These are phyloP conservation scores for Isabelozyma rhagii DNA, from an alignment of 805 yeast genomes.

Conservation along the genomic window DNA sequence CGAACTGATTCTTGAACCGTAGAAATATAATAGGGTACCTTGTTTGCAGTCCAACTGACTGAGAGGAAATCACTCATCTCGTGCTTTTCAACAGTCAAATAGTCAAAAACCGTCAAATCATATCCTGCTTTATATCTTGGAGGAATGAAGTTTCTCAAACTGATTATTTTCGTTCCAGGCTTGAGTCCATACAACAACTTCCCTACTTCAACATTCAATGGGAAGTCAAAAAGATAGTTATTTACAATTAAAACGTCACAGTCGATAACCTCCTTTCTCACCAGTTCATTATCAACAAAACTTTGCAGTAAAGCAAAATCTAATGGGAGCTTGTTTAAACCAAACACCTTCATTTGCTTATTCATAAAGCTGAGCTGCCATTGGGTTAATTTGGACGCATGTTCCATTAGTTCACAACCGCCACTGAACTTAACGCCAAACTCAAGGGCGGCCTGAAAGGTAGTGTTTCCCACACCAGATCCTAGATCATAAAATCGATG, in stretches of 20 bases:
- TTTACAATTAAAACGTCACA: conserved; percentile 77
- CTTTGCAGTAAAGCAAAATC: conserved; percentile 63
- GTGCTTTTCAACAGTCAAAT: conserved; percentile 57
- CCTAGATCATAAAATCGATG: conserved; percentile 83
- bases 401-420: conserved; percentile 88
- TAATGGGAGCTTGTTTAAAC: conserved; percentile 56
- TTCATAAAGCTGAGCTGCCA: conserved; percentile 57
- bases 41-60: conserved; percentile 90
- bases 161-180: conserved; percentile 75
- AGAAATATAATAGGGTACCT: conserved; percentile 74
- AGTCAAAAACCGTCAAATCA: conserved; percentile 56
- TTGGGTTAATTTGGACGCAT: conserved; percentile 68
- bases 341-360: conserved; percentile 59
- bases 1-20: conserved; percentile 50
- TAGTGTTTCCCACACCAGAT: conserved; percentile 92
- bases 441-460: conserved; percentile 84
- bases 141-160: conserved; percentile 76
- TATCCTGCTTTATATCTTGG: conserved; percentile 65
- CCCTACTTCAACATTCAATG: conserved; percentile 65
- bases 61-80: conserved; percentile 63
- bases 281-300: conserved; percentile 64
- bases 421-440: conserved; percentile 73
- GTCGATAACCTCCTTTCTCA: conserved; percentile 49
- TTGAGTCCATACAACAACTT: conserved; percentile 59
- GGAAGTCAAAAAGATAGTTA: conserved; percentile 80